Percentiles rank a stretch among this genome's conserved stretches.
Conservation (phyloP, 1,139 yeast species). For the Pneumocystis murina region DNA sequence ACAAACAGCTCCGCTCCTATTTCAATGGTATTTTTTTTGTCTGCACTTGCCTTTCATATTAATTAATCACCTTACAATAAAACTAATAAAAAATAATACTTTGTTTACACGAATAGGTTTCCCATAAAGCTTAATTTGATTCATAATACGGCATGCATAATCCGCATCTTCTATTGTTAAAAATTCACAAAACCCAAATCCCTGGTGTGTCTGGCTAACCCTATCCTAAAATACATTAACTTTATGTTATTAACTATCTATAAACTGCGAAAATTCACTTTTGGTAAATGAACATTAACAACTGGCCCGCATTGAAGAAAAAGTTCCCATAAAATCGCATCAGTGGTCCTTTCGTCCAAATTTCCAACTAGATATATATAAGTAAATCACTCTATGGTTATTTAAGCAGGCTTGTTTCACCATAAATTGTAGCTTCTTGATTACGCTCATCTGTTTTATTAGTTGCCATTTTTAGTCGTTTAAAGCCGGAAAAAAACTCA, state of each 20-base stretch:
- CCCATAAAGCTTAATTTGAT: constrained; percentile 51
- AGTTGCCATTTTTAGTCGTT: constrained; percentile 17
- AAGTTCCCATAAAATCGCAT: constrained; percentile 53
- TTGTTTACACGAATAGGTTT: constrained; percentile 47
- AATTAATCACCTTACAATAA: neutral
- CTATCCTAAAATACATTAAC: neutral
- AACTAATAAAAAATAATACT: neutral
- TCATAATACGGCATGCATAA: constrained; percentile 48
- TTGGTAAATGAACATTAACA: constrained; percentile 5
- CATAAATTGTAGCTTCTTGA: constrained; percentile 52
- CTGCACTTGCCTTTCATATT: constrained; percentile 25
- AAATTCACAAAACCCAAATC: constrained; percentile 84
- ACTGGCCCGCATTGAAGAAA: constrained; percentile 80
- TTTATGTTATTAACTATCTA: neutral
- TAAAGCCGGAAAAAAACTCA: neutral
- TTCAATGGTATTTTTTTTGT: constrained; percentile 26
- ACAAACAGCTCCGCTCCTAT: constrained; percentile 67
- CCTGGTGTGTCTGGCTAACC: constrained; percentile 21
- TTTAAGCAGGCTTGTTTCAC: neutral
- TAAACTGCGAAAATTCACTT: constrained; percentile 29
- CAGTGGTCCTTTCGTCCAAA: constrained; percentile 58
- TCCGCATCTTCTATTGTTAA: constrained; percentile 47
- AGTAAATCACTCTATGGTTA: neutral
- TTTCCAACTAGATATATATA: constrained; percentile 42
- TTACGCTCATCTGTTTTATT: constrained; percentile 31